These are phyloP conservation scores for Dioszegia crocea DNA, from an alignment of 768 basidiomycete species.

Conservation along the genomic window DNA sequence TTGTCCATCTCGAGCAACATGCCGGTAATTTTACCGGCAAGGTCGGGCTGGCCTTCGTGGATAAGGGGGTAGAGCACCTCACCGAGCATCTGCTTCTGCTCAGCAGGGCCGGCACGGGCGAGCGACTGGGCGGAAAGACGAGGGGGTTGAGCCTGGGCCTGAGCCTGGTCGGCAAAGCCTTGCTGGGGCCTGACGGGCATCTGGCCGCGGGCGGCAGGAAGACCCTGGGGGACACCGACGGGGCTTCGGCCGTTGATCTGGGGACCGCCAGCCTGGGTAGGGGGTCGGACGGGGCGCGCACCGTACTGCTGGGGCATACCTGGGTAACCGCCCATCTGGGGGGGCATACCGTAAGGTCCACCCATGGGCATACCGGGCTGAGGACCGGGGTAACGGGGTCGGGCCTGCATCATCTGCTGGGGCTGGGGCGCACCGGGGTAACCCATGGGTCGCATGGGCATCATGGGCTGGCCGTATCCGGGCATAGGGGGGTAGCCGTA, in stretches of 20 bases:
- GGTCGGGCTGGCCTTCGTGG: conserved; percentile 73
- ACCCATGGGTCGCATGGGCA: conserved; percentile 52
- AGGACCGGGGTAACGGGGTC: conserved; percentile 52
- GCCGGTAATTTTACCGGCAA: conserved; percentile 97
- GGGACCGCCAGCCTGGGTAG: conserved; percentile 57
- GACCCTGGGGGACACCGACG: conserved; percentile 51
- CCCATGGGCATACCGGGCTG: conserved; percentile 58
- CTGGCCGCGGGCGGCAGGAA: conserved; percentile 47
- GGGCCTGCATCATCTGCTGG: conserved; percentile 70
- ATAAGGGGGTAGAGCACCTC: conserved; percentile 94
- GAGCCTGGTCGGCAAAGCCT: conserved; percentile 48
- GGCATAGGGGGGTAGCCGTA: conserved; percentile 73
- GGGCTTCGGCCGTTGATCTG: conserved; percentile 53
- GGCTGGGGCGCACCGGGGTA: conserved; percentile 55
- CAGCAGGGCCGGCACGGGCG: conserved; percentile 61
- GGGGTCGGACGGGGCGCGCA: conserved; percentile 48
- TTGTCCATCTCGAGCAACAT: conserved; percentile 99
- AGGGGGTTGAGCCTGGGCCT: conserved; percentile 51
- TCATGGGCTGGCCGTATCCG: conserved; percentile 70
- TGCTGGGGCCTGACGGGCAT: conserved; percentile 47
- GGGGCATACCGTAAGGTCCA: conserved; percentile 50
- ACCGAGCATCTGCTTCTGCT: conserved; percentile 99
- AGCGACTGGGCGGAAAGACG: conserved; percentile 62
- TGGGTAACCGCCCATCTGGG: conserved; percentile 51
- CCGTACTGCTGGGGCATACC: conserved; percentile 34